Evolutionary conservation across 1,139 yeast genomes (phyloP).

Genomic region (Suhomyces maxii): DNA sequence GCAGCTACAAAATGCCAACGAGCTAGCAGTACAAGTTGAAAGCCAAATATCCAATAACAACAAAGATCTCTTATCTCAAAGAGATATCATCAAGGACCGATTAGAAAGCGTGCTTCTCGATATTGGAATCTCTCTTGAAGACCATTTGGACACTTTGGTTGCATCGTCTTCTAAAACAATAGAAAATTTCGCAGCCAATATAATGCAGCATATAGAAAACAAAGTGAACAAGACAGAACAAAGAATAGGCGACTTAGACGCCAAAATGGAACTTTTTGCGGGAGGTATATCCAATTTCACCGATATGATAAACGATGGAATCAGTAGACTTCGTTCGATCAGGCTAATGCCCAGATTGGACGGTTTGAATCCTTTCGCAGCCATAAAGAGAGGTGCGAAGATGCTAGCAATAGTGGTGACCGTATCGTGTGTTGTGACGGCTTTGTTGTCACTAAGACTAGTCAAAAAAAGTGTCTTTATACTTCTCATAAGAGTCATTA

Average conservation of each 20-base stretch:
- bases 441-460: no score
- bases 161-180: slow-evolving; percentile 12
- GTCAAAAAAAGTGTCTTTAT: no score
- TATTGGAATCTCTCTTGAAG: slow-evolving; percentile 7
- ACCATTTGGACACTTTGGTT: slow-evolving; percentile 12
- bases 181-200: slow-evolving; percentile 4
- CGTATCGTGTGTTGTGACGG: no score
- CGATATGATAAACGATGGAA: not conserved
- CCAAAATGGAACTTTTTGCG: not conserved
- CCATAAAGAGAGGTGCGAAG: no score
- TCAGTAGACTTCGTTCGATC: not conserved
- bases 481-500: no score
- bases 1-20: not conserved
- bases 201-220: slow-evolving; percentile 1
- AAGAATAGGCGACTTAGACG: not conserved
- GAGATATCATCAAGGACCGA: slow-evolving; percentile 7
- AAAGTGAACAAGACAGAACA: slow-evolving; percentile 1
- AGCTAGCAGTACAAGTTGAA: not conserved
- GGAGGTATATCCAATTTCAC: not conserved
- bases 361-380: no score
- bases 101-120: slow-evolving; percentile 16
- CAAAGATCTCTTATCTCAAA: not conserved
- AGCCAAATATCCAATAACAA: not conserved
- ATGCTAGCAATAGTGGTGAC: no score
- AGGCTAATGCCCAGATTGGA: no score